phyloP scores from a whole-genome alignment of 2,329 filamentous ascomycete species.

The Sphaerostilbella broomeana region DNA sequence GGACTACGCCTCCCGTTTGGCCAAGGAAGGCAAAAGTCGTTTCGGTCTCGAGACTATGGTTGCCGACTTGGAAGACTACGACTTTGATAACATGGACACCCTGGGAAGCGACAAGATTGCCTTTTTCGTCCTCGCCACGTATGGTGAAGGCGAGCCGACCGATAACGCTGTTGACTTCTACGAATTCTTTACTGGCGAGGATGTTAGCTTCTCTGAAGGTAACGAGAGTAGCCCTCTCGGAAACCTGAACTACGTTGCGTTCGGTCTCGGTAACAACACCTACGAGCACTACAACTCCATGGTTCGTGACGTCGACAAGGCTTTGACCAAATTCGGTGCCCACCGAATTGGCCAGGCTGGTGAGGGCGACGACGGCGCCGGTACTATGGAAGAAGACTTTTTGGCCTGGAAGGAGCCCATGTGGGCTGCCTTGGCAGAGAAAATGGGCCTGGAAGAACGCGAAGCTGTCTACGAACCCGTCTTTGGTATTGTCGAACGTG shows the following conservation, averaged over 20 bases:
- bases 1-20: constrained; percentile 91
- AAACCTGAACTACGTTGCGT: constrained; percentile 88
- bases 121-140: constrained; percentile 94
- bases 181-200: constrained; percentile 84
- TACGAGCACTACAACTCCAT: constrained; percentile 99
- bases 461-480: constrained; percentile 94
- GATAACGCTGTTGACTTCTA: constrained; percentile 99
- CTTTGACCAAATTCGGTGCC: constrained; percentile 74
- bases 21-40: constrained; percentile 94
- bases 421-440: constrained; percentile 79
- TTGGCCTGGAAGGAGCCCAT: constrained; percentile 98
- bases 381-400: constrained; percentile 99
- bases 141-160: constrained; percentile 96
- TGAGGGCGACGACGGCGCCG: constrained; percentile 94
- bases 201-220: constrained; percentile 71
- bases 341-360: constrained; percentile 79
- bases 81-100: constrained; percentile 86
- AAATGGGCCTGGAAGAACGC: constrained; percentile 87
- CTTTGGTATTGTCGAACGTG: constrained; percentile 73
- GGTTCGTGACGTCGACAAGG: constrained; percentile 85
- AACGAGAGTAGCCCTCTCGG: constrained; percentile 61
- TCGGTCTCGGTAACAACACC: constrained; percentile 97
- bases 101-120: constrained; percentile 85
- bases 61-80: constrained; percentile 94
- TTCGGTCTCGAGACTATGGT: constrained; percentile 98